Percentiles rank a stretch among this genome's conserved stretches.
Conservation (phyloP, 331 rosid species). For the Pyrus hybrid region DNA sequence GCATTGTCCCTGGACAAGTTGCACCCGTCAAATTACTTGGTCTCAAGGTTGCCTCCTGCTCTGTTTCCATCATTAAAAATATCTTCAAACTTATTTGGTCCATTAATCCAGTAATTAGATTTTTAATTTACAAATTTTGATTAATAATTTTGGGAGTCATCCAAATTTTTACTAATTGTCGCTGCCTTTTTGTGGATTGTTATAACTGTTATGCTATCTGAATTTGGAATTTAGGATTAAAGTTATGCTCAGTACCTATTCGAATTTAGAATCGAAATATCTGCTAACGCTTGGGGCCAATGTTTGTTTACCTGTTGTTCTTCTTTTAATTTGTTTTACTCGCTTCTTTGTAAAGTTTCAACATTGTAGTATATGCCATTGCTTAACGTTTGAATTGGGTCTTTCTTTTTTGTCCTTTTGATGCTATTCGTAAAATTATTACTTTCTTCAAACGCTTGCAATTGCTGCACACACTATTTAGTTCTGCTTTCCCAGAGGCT, state of each 20-base stretch:
- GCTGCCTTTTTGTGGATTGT: neutral
- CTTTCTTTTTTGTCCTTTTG: neutral
- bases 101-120: neutral
- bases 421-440: neutral
- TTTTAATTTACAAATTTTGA: neutral
- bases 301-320: neutral
- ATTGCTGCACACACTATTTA: neutral
- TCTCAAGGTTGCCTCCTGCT: constrained; percentile 48
- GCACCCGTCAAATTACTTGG: constrained; percentile 71
- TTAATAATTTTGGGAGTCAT: too few relatives aligned
- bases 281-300: neutral
- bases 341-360: neutral
- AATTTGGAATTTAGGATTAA: neutral
- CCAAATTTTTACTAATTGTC: neutral
- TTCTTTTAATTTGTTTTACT: neutral
- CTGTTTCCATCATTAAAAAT: neutral
- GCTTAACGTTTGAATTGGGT: neutral
- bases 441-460: neutral
- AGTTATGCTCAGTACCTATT: too few relatives aligned
- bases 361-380: neutral
- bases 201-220: neutral
- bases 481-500: neutral
- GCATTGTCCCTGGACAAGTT: constrained; percentile 76
- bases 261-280: too few relatives aligned
- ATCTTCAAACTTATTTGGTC: too few relatives aligned